Base-by-base conservation (phyloP, 192 early-diverging fungal species). In the Coemansia biformis region DNA sequence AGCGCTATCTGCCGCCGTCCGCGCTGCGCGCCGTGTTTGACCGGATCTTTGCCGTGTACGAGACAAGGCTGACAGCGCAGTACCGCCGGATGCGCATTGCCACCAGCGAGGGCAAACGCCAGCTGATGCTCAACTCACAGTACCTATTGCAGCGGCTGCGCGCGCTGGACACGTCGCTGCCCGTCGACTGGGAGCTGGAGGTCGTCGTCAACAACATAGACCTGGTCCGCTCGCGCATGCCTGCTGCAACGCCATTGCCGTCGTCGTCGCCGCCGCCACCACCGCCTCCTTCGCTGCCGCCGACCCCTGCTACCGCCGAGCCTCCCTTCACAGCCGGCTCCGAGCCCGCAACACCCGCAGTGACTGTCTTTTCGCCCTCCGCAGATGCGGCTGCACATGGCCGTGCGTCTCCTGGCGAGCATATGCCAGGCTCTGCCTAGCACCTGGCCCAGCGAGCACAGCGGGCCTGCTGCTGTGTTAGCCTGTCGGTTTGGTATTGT, bases 151-250 rank as follows among this genome's bases (percentile, higher is more conserved):
- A 77, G 24, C 54, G 79, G 13, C 63, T 92, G 14, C 80, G 82
- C 7, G 71, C 76, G 7, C 70, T 92, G 14, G 87, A 87, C 28
- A 56, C 80, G 14, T 48, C 88, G 14, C 79, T 89, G 38, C 81
- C 88, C 5, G 86, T 87, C 1, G 86, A 85, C 12, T 81, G 77
- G 61, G 73, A 79, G 40, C 76, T 89, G 15, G 83, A 85, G 43
- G 86, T 92, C 6, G 73, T 81, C 2, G 87, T 89, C 33, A 90
- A 89, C 70, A 89, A 87, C 54, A 82, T 89, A 8, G 63, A 74
- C 23, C 81, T 82, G 26, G 86, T 89, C 31, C 77, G 81, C 35
- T 55, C 70, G 16, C 61, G 63, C 21, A 59, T 59, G 46, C 32
- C 45, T 17, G 34, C 29, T 30, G 11, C 33, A 26, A 26, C 24